phyloP scores from a whole-genome alignment of 2,329 filamentous ascomycete genomes.

The Neofusicoccum kwambonambiense region DNA sequence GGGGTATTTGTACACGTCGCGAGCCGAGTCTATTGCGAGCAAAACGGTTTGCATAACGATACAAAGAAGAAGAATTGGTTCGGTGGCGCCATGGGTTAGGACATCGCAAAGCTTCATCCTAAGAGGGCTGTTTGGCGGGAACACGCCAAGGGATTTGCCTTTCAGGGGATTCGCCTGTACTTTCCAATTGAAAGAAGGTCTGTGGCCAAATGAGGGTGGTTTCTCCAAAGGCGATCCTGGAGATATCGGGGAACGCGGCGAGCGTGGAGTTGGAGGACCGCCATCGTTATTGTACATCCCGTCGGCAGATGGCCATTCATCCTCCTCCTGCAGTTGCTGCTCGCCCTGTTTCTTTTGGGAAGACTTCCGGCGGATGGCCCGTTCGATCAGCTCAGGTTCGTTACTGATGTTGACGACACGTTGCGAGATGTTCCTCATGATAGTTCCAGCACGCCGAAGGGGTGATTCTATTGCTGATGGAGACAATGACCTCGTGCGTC shows the following conservation, averaged over 20 bases:
- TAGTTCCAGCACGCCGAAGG: constrained; percentile 49
- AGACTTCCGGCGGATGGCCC: constrained; percentile 63
- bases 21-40: constrained; percentile 78
- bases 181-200: constrained; percentile 35
- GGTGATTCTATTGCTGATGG: constrained; percentile 46
- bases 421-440: constrained; percentile 77
- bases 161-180: constrained; percentile 69
- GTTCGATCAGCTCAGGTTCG: constrained; percentile 79
- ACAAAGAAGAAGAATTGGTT: constrained; percentile 80
- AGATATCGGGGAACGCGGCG: constrained; percentile 22
- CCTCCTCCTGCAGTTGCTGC: constrained; percentile 24
- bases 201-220: constrained; percentile 32
- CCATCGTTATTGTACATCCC: constrained; percentile 25
- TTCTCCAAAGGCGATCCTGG: constrained; percentile 38
- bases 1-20: constrained; percentile 64
- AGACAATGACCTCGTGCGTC: constrained; percentile 45
- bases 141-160: constrained; percentile 82
- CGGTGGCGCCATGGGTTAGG: constrained; percentile 80
- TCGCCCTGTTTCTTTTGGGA: constrained; percentile 55
- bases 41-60: constrained; percentile 87
- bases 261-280: constrained; percentile 35
- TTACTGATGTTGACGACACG: constrained; percentile 97
- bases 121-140: constrained; percentile 73
- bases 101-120: constrained; percentile 76
- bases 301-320: background rate